These are phyloP conservation scores for Gryganskiella cystojenkinii DNA, from an alignment of 192 early-diverging fungal species.

Conservation along the genomic window DNA sequence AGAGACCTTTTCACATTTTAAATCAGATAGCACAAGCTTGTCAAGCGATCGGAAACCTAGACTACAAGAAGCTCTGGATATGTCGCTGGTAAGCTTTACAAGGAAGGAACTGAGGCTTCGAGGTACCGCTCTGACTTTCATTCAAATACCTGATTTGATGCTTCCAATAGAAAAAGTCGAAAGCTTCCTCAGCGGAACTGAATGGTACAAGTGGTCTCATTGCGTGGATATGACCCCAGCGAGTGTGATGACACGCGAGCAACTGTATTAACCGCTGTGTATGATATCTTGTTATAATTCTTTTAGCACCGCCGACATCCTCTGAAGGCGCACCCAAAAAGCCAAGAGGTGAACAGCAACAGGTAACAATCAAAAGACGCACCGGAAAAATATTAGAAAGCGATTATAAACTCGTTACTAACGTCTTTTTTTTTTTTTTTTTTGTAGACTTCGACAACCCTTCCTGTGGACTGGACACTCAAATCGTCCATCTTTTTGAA, in stretches of 20 bases:
- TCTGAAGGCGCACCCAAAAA: constrained; percentile 5
- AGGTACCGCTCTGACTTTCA: not conserved
- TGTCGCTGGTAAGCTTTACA: constrained; percentile 1
- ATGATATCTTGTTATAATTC: not conserved
- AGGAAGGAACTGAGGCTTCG: too few relatives aligned
- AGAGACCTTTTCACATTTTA: not conserved
- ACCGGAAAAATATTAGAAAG: too few relatives aligned
- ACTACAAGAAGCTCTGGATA: constrained; percentile 34
- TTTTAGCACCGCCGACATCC: constrained; percentile 14
- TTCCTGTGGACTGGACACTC: constrained; percentile 40
- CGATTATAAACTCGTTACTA: too few relatives aligned
- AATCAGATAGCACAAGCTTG: not conserved
- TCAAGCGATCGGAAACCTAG: constrained; percentile 4
- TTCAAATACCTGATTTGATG: too few relatives aligned
- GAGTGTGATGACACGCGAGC: not conserved
- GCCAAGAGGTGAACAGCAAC: constrained; percentile 1
- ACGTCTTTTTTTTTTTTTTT: not conserved
- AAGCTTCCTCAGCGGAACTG: too few relatives aligned
- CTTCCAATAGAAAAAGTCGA: too few relatives aligned
- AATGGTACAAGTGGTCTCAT: too few relatives aligned
- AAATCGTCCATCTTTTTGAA: constrained; percentile 22
- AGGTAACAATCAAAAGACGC: too few relatives aligned
- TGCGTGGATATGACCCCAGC: too few relatives aligned
- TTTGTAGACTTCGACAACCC: constrained; percentile 1
- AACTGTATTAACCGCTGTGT: not conserved